Evolutionary conservation across 1,284 basidiomycete genomes (phyloP).

Genomic region (Irpex rosettiformis): DNA sequence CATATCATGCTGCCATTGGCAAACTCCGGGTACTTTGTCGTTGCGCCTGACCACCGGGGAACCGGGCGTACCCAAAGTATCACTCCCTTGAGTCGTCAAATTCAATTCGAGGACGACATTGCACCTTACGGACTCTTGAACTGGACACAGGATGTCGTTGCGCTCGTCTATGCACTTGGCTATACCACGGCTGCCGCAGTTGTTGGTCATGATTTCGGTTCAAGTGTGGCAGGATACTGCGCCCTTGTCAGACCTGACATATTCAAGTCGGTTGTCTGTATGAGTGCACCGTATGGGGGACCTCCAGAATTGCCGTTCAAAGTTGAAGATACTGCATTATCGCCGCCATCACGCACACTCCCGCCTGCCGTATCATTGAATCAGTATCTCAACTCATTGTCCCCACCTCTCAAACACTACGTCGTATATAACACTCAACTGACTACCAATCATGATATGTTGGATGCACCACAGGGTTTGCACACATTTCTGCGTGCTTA

Average conservation of each 20-base stretch:
- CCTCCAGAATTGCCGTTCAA: slow-evolving; percentile 31
- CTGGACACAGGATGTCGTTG: slow-evolving; percentile 47
- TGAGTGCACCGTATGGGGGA: slow-evolving; percentile 56
- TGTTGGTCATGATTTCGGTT: slow-evolving; percentile 62
- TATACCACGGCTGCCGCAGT: slow-evolving; percentile 43
- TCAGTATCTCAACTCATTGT: slow-evolving; percentile 34
- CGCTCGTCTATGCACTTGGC: slow-evolving; percentile 49
- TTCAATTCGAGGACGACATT: slow-evolving; percentile 47
- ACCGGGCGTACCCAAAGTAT: slow-evolving; percentile 30
- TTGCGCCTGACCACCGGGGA: slow-evolving; percentile 34
- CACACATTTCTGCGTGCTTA: slow-evolving; percentile 52
- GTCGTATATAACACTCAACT: slow-evolving; percentile 45
- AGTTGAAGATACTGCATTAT: slow-evolving; percentile 11
- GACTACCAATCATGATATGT: slow-evolving; percentile 45
- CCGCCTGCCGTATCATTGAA: slow-evolving; percentile 15
- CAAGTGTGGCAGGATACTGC: slow-evolving; percentile 47
- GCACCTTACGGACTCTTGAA: slow-evolving; percentile 47
- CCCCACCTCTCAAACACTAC: slow-evolving; percentile 59
- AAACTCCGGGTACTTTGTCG: slow-evolving; percentile 33
- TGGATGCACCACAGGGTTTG: slow-evolving; percentile 39
- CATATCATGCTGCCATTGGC: slow-evolving; percentile 50
- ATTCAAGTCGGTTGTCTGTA: slow-evolving; percentile 52
- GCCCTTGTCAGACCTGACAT: slow-evolving; percentile 53
- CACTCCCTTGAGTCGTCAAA: slow-evolving; percentile 13
- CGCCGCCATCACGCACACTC: background rate